These are phyloP conservation scores for Ceratobasidium sp. DNA, from an alignment of 1,284 basidiomycete genomes.

Conservation along the genomic window DNA sequence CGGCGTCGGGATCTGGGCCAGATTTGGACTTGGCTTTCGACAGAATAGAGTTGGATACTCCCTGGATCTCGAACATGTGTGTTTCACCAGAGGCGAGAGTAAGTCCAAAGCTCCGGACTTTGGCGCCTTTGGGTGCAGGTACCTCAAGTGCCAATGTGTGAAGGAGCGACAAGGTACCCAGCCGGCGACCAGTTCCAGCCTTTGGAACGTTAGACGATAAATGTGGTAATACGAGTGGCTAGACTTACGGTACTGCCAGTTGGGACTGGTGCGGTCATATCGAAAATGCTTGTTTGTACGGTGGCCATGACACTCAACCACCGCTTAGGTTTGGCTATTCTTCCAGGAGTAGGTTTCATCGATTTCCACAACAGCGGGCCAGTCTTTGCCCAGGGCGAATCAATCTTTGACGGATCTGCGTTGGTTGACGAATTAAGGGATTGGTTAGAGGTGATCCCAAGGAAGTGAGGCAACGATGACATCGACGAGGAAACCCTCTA, in stretches of 20 bases:
- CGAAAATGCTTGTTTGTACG: conserved; percentile 2
- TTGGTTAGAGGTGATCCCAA: conserved; percentile 30
- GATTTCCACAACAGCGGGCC: conserved; percentile 32
- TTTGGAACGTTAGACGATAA: not conserved
- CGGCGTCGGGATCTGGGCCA: conserved; percentile 16
- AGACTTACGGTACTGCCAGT: conserved; percentile 20
- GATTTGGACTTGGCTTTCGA: conserved; percentile 28
- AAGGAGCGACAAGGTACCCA: conserved; percentile 20
- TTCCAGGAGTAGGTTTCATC: conserved; percentile 29
- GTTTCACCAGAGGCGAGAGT: conserved; percentile 32
- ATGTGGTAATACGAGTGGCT: not conserved
- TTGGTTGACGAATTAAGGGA: conserved; percentile 20
- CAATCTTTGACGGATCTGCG: conserved; percentile 14
- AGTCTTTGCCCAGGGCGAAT: conserved; percentile 28
- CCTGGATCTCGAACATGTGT: conserved; percentile 34
- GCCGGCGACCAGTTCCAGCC: conserved; percentile 6
- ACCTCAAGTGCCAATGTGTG: conserved; percentile 24
- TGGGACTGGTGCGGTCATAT: conserved; percentile 27
- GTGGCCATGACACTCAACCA: conserved; percentile 29
- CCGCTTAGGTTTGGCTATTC: conserved; percentile 33
- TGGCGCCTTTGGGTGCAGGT: conserved; percentile 29
- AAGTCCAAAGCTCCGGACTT: conserved; percentile 32
- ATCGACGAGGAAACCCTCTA: conserved; percentile 35
- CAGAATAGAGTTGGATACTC: not conserved
- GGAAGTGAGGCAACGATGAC: conserved; percentile 33